Evolutionary conservation across 2,329 filamentous ascomycete species (phyloP), one percentile per base, ranked within the genome.

Genomic region (Pseudocercospora fijiensis): DNA sequence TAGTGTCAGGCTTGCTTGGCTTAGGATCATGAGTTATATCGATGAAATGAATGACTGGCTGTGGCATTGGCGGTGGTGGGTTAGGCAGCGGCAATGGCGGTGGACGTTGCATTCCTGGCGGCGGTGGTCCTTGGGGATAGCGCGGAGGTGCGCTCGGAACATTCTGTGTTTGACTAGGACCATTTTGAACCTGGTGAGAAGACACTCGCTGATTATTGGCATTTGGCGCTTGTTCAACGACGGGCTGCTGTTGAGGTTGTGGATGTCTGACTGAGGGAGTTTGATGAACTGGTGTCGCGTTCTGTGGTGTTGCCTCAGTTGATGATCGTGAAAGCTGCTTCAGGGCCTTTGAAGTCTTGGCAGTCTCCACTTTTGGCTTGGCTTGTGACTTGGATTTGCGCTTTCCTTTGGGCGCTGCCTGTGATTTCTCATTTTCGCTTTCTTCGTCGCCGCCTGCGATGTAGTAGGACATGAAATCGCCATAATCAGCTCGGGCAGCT

Each of bases 401-500:
- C 53, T 56, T 56, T 18, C 53, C 28, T 37, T 56, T 33, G 16
- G 27, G n/a, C 53, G 28, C 55, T 18, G 53, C 51, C 62, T 64
- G 51, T 58, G 52, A 41, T 57, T 64, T 60, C 26, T 43, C 49
- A 33, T 28, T 49, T 45, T 57, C 52, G 18, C 65, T 60, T 7
- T 69, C 69, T 6, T 72, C 67, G 18, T 69, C 71, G 33, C 64
- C 68, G 16, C 66, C 73, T 16, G 69, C 64, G 61, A 75, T 69
- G 61, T 75, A 77, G 62, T 73, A 75, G 8, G 61, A 69, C 65
- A 73, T 66, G 58, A 77, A 75, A 41, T 73, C 71, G 22, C 70
- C 73, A 62, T 73, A 75, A 24, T 69, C 71, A 45, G 70, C 68
- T 10, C 62, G 64, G 11, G 68, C 58, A 11, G 55, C 64, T 2